Evolutionary conservation across 768 basidiomycete species (phyloP).

Genomic region (Neoboletus subvelutipes): DNA sequence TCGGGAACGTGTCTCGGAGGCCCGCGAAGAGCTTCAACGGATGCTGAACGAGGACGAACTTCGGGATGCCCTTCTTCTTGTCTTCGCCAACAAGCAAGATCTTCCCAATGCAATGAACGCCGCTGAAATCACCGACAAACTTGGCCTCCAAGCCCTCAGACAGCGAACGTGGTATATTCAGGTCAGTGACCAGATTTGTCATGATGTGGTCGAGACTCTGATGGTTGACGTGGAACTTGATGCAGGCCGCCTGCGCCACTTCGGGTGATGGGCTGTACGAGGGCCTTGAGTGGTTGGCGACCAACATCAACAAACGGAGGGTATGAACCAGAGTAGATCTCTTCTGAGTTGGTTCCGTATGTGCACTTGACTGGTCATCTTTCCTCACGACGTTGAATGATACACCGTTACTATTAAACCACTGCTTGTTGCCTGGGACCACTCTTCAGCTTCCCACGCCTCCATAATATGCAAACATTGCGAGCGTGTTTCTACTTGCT

Average conservation of each 20-base stretch:
- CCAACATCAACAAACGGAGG: constrained; percentile 80
- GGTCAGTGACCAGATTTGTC: constrained; percentile 43
- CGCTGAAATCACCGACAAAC: constrained; percentile 98
- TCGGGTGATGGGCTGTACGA: constrained; percentile 99
- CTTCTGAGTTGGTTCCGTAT: constrained; percentile 40
- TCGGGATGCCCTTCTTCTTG: constrained; percentile 95
- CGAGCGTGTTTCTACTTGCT: constrained; percentile 6
- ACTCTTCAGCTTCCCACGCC: constrained; percentile 24
- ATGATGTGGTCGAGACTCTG: neutral
- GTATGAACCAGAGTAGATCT: constrained; percentile 46
- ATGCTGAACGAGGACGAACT: constrained; percentile 99
- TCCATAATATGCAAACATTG: constrained; percentile 6
- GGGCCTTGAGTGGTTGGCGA: constrained; percentile 95
- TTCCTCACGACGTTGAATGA: constrained; percentile 57
- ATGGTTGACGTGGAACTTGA: constrained; percentile 17
- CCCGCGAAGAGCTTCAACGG: constrained; percentile 97
- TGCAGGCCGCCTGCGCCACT: constrained; percentile 94
- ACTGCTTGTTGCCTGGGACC: constrained; percentile 31
- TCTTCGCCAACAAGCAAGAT: constrained; percentile 99
- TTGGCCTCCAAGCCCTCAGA: constrained; percentile 95
- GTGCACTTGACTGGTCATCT: constrained; percentile 56
- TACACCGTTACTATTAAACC: constrained; percentile 43
- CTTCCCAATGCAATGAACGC: constrained; percentile 99
- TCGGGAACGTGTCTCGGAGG: constrained; percentile 98
- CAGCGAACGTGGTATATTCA: constrained; percentile 99